These are phyloP conservation scores for Mycena galopus DNA, from an alignment of 768 basidiomycete genomes.

Conservation along the genomic window DNA sequence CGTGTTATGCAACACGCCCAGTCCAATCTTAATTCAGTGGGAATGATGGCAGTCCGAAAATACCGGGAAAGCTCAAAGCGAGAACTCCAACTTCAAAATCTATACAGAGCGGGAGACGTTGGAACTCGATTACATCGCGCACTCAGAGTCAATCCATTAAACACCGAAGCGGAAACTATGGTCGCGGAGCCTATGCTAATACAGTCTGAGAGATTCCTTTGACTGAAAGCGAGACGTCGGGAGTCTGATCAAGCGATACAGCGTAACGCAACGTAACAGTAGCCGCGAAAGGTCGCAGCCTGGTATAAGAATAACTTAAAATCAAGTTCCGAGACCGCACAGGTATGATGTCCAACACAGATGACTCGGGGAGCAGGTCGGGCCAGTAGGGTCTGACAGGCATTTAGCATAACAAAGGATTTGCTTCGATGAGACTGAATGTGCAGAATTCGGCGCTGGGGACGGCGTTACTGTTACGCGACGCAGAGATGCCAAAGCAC, in stretches of 20 bases:
- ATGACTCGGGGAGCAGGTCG: too few species aligned
- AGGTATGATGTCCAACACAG: too few species aligned
- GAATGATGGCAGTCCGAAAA: not conserved
- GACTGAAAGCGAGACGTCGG: not conserved
- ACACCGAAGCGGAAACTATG: too few species aligned
- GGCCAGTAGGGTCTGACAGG: too few species aligned
- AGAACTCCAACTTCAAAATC: too few species aligned
- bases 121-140: not conserved
- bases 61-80: not conserved
- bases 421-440: too few species aligned
- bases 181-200: too few species aligned
- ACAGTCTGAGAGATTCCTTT: not conserved
- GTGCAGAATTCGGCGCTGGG: too few species aligned
- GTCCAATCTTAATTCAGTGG: not conserved
- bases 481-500: too few species aligned
- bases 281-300: not conserved
- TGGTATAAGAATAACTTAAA: not conserved
- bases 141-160: too few species aligned
- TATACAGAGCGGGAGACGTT: not conserved
- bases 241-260: not conserved
- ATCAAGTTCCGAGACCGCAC: not conserved
- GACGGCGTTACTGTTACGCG: too few species aligned
- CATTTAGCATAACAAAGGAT: too few species aligned
- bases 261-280: not conserved
- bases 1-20: not conserved